Conservation (phyloP, 2,329 filamentous ascomycete species). For the Alternaria triticimaculans region DNA sequence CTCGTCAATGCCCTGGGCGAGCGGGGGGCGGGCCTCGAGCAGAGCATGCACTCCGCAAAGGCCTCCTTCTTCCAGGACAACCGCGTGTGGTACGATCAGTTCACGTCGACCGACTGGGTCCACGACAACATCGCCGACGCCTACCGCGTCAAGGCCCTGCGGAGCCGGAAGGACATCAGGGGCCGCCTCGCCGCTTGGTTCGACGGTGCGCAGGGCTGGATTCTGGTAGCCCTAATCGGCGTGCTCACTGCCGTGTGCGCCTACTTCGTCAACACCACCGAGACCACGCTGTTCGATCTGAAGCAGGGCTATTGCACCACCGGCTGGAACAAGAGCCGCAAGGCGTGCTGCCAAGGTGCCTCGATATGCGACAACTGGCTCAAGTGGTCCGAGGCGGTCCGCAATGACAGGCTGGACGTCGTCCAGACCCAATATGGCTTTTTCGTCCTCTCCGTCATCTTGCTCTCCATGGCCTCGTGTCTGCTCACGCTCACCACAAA, state of each 20-base stretch:
- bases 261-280: conserved; percentile 87
- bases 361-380: conserved; percentile 65
- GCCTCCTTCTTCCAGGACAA: conserved; percentile 76
- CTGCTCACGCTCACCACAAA: conserved; percentile 87
- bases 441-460: conserved; percentile 75
- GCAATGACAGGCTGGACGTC: conserved; percentile 55
- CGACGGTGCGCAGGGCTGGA: conserved; percentile 92
- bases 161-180: conserved; percentile 80
- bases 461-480: conserved; percentile 75
- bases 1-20: conserved; percentile 65
- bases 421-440: conserved; percentile 77
- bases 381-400: conserved; percentile 67
- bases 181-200: conserved; percentile 79
- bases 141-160: conserved; percentile 82
- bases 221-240: conserved; percentile 88
- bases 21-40: conserved; percentile 58
- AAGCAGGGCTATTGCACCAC: conserved; percentile 85
- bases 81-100: conserved; percentile 98
- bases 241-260: conserved; percentile 83
- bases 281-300: conserved; percentile 84
- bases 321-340: conserved; percentile 75
- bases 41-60: conserved; percentile 69
- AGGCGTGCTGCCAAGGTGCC: conserved; percentile 66
- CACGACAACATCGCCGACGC: conserved; percentile 96
- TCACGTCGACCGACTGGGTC: conserved; percentile 97